Base-by-base conservation (phyloP, 2,329 filamentous ascomycete species). In the Cladobotryum protrusum region DNA sequence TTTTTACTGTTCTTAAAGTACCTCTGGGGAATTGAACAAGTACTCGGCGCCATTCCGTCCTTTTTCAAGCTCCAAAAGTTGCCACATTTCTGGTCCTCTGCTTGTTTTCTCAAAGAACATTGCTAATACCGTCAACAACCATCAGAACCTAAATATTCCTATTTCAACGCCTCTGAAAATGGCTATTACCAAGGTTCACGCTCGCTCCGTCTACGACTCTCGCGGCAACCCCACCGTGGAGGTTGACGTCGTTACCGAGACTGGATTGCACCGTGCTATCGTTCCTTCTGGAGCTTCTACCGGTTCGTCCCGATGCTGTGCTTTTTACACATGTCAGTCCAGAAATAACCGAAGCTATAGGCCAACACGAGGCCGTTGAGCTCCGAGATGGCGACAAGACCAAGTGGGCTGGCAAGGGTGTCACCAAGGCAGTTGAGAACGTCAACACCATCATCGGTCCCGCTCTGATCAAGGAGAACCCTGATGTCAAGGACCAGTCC, bases 191-290 rank as follows among this genome's bases (percentile, higher is more conserved):
- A 92, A 91, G 81, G 82, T 93, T 70, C 87, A 91, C 82, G 88
- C 87, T 68, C 87, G 93, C 70, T 91, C 86, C 68, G 90, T 99
- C 79, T 99, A 92, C 83, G 93, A 99, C 83, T 97, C 93, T 72
- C 92, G 93, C 70, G 83, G 83, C 71, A 99, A 99, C 85, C 93
- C 93, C 67, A 99, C 93, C 70, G 92, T 96, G 68, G 92, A 97
- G 82, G 92, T 97, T 66, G 92, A 96, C 72, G 83, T 96, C 64
- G 87, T 95, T 76, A 96, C 91, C 63, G 89, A 95, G 78, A 95
- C 87, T 64, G 92, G 92, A 68, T 85, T 97, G 57, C 91, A 96
- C 84, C 90, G 92, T 69, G 91, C 92, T 71, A 96, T 96, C 70
- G 92, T 97, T 57, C 92, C 92, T 65, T 96, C 91, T 60, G 92